These are phyloP conservation scores for Miscanthus lutarioriparius DNA, from an alignment of 176 grass and related monocot genomes.

Conservation along the genomic window DNA sequence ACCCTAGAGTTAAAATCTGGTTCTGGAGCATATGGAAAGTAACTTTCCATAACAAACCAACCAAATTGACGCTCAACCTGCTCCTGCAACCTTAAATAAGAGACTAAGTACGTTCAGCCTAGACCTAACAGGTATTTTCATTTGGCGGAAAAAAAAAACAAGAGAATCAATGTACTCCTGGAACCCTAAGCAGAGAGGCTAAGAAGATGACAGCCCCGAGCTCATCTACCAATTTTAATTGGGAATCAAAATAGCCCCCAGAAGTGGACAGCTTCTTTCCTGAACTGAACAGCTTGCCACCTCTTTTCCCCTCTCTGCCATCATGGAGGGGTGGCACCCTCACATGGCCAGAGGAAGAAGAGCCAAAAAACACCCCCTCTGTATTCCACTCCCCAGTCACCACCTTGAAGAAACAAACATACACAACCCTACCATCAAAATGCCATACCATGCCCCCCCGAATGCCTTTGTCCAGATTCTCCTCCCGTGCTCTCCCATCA, in stretches of 20 bases:
- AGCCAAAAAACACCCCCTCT: constrained; percentile 67
- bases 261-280: constrained; percentile 29
- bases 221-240: constrained; percentile 40
- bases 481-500: constrained; percentile 51
- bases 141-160: constrained; percentile 35
- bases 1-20: constrained; percentile 28
- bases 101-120: constrained; percentile 24
- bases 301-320: constrained; percentile 29
- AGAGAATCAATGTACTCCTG: constrained; percentile 61
- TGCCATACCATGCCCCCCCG: constrained; percentile 55
- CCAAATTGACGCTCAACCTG: constrained; percentile 28
- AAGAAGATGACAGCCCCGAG: constrained; percentile 27
- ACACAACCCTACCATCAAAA: constrained; percentile 55
- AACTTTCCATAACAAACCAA: background rate
- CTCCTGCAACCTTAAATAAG: constrained; percentile 22
- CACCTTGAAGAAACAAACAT: constrained; percentile 59
- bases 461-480: constrained; percentile 47
- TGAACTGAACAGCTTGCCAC: constrained; percentile 47
- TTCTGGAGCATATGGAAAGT: background rate
- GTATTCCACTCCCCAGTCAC: constrained; percentile 44
- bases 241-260: constrained; percentile 32
- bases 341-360: constrained; percentile 88
- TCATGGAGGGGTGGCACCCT: constrained; percentile 35
- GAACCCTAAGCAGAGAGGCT: constrained; percentile 44
- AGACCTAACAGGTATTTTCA: constrained; percentile 41